Conservation (phyloP, 139 green algal genomes). For the Tetraselmis striata region DNA sequence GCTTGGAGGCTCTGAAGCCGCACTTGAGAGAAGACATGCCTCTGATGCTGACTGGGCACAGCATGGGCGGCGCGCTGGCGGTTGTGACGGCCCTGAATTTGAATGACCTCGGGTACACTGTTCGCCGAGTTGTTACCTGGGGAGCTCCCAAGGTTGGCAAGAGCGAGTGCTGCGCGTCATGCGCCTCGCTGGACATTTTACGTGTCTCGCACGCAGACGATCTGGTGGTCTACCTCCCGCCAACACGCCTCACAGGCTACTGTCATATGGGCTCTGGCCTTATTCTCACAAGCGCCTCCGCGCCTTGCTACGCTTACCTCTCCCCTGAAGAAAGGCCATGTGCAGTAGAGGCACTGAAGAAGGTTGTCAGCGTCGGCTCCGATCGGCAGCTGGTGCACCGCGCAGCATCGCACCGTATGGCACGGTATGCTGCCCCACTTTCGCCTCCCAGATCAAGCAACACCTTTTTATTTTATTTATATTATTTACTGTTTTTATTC, state of each 20-base stretch:
- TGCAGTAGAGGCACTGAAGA: not conserved
- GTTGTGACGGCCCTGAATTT: not conserved
- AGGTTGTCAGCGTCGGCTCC: not conserved
- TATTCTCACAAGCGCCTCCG: not conserved
- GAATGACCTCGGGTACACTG: not conserved
- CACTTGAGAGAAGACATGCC: not conserved
- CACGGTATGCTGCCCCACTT: no score
- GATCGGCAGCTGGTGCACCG: not conserved
- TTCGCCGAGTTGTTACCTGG: not conserved
- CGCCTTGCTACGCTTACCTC: not conserved
- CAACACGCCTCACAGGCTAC: not conserved
- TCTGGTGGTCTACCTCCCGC: not conserved
- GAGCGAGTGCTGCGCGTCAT: not conserved
- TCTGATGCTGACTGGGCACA: not conserved
- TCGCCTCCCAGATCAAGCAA: not conserved
- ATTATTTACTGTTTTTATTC: no score
- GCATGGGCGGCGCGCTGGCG: not conserved
- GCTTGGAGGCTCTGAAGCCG: not conserved
- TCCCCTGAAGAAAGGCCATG: not conserved
- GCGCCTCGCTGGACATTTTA: not conserved
- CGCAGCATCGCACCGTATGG: not conserved
- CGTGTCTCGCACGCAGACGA: not conserved
- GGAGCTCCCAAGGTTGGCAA: not conserved
- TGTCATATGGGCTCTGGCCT: not conserved
- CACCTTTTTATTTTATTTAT: no score